Conservation (phyloP, 176 grass and related monocot genomes). For the Hordeum vulgare region MorexV3_pseudomolecules_assembly NC_058524.1:559770948-559771447, state of each 20-base stretch:
- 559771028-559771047: slow-evolving; percentile 38
- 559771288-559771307: slow-evolving; percentile 3
- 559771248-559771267: background rate
- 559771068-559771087: slow-evolving; percentile 16
- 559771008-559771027: background rate
- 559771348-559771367: slow-evolving; percentile 7
- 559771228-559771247: slow-evolving; percentile 19
- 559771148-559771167: slow-evolving; percentile 1
- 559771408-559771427: slow-evolving; percentile 14
- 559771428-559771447: slow-evolving; percentile 15
- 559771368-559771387: slow-evolving; percentile 5
- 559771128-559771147: slow-evolving; percentile 15
- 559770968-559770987: background rate
- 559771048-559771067: slow-evolving; percentile 35
- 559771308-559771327: slow-evolving; percentile 24
- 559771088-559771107: slow-evolving; percentile 18
- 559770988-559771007: background rate
- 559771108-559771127: slow-evolving; percentile 13
- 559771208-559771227: background rate
- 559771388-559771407: slow-evolving; percentile 10
- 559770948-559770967: background rate
- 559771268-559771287: background rate
- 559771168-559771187: slow-evolving; percentile 1
- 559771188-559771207: slow-evolving; percentile 10
- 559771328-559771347: background rate